These are phyloP conservation scores for Xerocomellus amylosporus DNA, from an alignment of 768 basidiomycete species.

Conservation along the genomic window DNA sequence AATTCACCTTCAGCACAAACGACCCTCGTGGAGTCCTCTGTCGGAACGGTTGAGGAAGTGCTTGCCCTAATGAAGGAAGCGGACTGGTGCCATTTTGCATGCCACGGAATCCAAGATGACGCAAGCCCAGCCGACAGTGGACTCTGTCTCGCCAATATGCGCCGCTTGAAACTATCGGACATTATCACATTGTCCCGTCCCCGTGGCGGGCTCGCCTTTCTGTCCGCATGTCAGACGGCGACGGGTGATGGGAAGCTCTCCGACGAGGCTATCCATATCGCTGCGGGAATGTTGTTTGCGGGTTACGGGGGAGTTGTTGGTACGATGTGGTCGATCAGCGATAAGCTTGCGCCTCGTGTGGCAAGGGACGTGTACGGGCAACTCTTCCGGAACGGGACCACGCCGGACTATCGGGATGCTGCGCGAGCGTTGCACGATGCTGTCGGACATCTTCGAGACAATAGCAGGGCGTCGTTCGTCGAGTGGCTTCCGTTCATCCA, in stretches of 20 bases:
- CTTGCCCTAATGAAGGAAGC: not conserved
- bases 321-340: conserved; percentile 1
- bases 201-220: not conserved
- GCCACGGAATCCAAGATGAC: not conserved
- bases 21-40: not conserved
- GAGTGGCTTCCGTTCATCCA: conserved; percentile 15
- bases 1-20: not conserved
- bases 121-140: not conserved
- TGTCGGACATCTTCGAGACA: not conserved
- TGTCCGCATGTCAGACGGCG: conserved; percentile 2
- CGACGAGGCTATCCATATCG: not conserved
- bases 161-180: not conserved
- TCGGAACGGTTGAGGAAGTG: conserved; percentile 15
- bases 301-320: conserved; percentile 21
- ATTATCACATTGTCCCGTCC: not conserved
- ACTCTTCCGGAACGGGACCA: not conserved
- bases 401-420: not conserved
- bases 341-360: conserved; percentile 32
- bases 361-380: conserved; percentile 33
- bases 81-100: conserved; percentile 3
- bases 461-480: not conserved
- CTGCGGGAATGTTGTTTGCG: conserved; percentile 31
- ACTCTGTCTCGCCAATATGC: not conserved
- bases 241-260: not conserved
- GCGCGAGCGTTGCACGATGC: not conserved